Base-by-base conservation (phyloP, 768 basidiomycete species). In the Tulasnella sp. region DNA sequence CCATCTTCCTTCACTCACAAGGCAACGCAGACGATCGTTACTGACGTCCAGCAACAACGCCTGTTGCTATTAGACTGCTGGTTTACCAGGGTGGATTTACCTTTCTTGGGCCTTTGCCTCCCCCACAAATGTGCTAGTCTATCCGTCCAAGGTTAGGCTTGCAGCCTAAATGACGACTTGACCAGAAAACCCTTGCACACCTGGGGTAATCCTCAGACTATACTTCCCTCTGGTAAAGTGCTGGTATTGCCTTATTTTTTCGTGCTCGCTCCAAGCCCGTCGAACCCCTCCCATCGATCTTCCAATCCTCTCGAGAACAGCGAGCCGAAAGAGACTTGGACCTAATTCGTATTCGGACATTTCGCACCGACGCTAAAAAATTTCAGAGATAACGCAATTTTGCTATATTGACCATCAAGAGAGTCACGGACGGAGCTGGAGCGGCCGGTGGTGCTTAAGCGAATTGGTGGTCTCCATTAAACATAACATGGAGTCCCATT, bases 91-190 rank as follows among this genome's bases (percentile, higher is more conserved):
- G 64, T 37, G 34, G 34, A 69, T 69, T 69, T 69, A 69, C 64
- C 64, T 69, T 69, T 69, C 64, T 69, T 69, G 64, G 64, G 64
- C 64, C 64, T 69, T 69, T 11, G n/a, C 64, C 64, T 69, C 64
- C 64, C 60, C 64, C 24, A 69, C 31, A 69, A n/a, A 31, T 69
- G 37, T 37, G 31, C 64, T 9, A 69, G 64, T 69, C 64, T 69
- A 69, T 69, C 64, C 34, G 46, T 34, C 64, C 64, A 69, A 69
- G 64, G 64, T 69, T 69, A 69, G 64, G 64, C 64, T 69, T 69
- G 64, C 28, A 28, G 64, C 64, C 64, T 69, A 69, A 69, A 69
- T 69, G 24, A 28, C 64, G 64, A 69, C 64, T 69, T 28, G 24
- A 31, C 64, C 28, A 37, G 34, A 69, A 69, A 69, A 12, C 28